Conservation (phyloP, 768 basidiomycete species). For the Mycena vulgaris region DNA sequence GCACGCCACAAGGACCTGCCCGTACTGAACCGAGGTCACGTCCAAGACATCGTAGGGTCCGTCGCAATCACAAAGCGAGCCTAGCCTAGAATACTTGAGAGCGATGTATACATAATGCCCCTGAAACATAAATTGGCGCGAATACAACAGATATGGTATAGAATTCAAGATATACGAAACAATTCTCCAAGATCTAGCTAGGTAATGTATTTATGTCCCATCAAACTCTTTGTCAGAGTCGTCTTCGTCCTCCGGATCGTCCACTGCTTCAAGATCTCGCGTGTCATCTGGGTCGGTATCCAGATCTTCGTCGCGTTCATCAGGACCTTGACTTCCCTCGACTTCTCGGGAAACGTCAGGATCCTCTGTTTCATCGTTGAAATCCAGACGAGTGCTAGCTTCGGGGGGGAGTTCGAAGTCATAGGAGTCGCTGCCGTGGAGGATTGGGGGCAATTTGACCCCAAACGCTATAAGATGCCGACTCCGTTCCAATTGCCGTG, state of each 20-base stretch:
- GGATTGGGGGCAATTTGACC: conserved; percentile 18
- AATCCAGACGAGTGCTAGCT: background rate
- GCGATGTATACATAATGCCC: no score
- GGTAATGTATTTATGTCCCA: conserved; percentile 24
- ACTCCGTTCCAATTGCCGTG: conserved; percentile 4
- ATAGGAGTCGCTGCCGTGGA: conserved; percentile 19
- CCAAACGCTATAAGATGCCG: conserved; percentile 29
- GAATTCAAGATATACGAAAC: conserved; percentile 34
- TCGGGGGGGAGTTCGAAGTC: conserved; percentile 27
- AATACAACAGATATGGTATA: conserved; percentile 34
- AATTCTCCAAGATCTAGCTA: conserved; percentile 29
- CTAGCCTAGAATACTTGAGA: background rate
- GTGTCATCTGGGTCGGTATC: background rate
- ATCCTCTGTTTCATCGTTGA: conserved; percentile 4
- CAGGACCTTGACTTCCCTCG: background rate
- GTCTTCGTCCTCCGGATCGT: conserved; percentile 4
- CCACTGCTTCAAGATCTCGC: background rate
- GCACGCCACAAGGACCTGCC: conserved; percentile 60
- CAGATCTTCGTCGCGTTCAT: conserved; percentile 14
- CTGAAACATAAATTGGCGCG: conserved; percentile 4
- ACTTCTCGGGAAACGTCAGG: background rate
- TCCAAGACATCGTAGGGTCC: conserved; percentile 55
- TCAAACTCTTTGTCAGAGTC: conserved; percentile 22
- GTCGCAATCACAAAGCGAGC: background rate
- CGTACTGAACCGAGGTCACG: conserved; percentile 55